Percentiles rank a stretch among this genome's conserved stretches.
phyloP scores from a whole-genome alignment of 1,284 basidiomycete genomes.

The Puccinia horiana region DNA sequence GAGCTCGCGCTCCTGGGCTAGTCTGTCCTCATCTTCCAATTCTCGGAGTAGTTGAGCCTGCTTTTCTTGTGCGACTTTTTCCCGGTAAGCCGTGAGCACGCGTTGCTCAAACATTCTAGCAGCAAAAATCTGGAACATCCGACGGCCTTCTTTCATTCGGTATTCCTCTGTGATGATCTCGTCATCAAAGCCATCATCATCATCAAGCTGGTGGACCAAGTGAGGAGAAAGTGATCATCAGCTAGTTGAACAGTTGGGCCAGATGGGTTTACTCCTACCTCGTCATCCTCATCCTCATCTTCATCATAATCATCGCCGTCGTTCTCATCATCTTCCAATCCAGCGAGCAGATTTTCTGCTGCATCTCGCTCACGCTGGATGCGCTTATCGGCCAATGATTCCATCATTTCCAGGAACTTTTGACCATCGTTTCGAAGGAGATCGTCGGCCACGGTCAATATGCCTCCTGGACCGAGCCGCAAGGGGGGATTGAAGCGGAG shows the following conservation, averaged over 20 bases:
- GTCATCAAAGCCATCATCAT: conserved; percentile 57
- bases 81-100: conserved; percentile 86
- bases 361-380: conserved; percentile 91
- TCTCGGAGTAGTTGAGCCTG: conserved; percentile 82
- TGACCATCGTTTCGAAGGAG: conserved; percentile 96
- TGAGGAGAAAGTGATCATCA: not conserved
- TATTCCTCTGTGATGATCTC: conserved; percentile 65
- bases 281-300: conserved; percentile 61
- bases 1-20: conserved; percentile 77
- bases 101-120: conserved; percentile 99
- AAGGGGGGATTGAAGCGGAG: conserved; percentile 55
- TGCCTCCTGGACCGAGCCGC: conserved; percentile 69
- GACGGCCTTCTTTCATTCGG: conserved; percentile 96
- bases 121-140: conserved; percentile 99
- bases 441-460: conserved; percentile 98
- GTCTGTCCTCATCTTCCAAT: conserved; percentile 82
- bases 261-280: conserved; percentile 51
- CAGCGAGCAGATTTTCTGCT: conserved; percentile 64
- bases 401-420: conserved; percentile 99
- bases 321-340: conserved; percentile 66
- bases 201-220: conserved; percentile 51
- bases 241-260: conserved; percentile 56
- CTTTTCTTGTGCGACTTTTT: conserved; percentile 86
- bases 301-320: conserved; percentile 65
- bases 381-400: conserved; percentile 90